These are phyloP conservation scores for Syncephalastrum racemosum DNA, from an alignment of 371 early-diverging fungal genomes.

Conservation along the genomic window DNA sequence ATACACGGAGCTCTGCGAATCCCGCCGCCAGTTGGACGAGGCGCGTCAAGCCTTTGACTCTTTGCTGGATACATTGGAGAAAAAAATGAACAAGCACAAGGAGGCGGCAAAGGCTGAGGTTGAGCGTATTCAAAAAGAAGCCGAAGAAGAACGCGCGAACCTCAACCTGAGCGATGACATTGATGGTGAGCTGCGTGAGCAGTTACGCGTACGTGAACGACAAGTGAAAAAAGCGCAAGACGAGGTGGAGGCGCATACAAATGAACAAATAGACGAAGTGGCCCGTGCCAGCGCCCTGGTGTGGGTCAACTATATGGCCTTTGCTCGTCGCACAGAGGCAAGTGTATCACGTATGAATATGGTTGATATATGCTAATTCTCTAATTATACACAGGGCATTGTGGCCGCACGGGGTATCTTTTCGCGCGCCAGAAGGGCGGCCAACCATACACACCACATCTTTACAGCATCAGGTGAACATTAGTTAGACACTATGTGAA, in stretches of 20 bases:
- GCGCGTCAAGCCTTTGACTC: conserved; percentile 74
- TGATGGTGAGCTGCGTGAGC: conserved; percentile 82
- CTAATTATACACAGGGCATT: conserved; percentile 44
- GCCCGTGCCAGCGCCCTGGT: conserved; percentile 67
- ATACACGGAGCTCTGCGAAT: conserved; percentile 85
- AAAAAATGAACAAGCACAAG: conserved; percentile 52
- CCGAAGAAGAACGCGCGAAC: conserved; percentile 35
- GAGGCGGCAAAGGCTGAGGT: conserved; percentile 48
- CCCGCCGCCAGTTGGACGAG: conserved; percentile 64
- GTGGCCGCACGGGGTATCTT: conserved; percentile 80
- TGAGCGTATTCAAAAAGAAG: conserved; percentile 47
- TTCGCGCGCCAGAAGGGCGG: conserved; percentile 76
- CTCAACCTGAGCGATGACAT: conserved; percentile 65
- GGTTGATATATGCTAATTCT: neutral
- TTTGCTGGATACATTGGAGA: conserved; percentile 59
- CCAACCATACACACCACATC: conserved; percentile 79
- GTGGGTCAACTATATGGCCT: conserved; percentile 90
- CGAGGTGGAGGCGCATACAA: conserved; percentile 59
- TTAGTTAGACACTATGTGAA: neutral
- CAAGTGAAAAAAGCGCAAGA: conserved; percentile 66
- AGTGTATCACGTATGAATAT: conserved; percentile 5
- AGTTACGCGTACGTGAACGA: conserved; percentile 63
- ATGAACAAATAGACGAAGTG: conserved; percentile 62
- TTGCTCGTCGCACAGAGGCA: conserved; percentile 79
- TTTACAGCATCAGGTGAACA: conserved; percentile 74